These are phyloP conservation scores for Monilinia fructigena DNA, from an alignment of 2,329 filamentous ascomycete genomes.

Conservation along the genomic window DNA sequence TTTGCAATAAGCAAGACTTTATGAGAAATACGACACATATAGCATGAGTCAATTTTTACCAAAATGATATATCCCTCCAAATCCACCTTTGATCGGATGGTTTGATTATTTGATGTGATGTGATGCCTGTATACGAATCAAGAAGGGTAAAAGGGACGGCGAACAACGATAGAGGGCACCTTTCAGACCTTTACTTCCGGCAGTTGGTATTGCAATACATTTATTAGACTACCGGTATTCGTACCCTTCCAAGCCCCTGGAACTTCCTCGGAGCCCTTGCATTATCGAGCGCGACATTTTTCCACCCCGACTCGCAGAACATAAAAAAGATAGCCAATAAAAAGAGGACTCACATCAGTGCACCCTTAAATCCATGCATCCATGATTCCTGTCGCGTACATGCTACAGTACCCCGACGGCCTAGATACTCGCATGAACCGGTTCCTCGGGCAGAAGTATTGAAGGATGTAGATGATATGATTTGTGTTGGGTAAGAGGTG, in stretches of 20 bases:
- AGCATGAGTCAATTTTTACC: slow-evolving; percentile 40
- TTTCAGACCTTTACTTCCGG: too few species aligned
- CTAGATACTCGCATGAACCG: neutral
- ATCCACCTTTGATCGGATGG: slow-evolving; percentile 5
- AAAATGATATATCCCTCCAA: slow-evolving; percentile 25
- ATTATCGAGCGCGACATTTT: too few species aligned
- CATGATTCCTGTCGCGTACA: neutral
- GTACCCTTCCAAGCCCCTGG: neutral
- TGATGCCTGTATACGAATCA: neutral
- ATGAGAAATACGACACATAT: slow-evolving; percentile 34
- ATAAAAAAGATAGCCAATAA: neutral
- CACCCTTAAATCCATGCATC: neutral
- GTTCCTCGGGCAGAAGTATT: neutral
- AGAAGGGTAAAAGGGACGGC: too few species aligned
- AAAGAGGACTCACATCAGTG: neutral
- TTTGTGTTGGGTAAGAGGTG: neutral
- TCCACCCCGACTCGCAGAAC: too few species aligned
- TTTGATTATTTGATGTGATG: slow-evolving; percentile 4
- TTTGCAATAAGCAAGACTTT: slow-evolving; percentile 32
- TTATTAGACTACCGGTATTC: neutral
- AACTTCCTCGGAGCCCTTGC: neutral
- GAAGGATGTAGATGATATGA: neutral
- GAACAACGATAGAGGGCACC: neutral
- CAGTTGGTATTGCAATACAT: neutral
- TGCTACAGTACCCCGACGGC: too few species aligned